phyloP scores from a whole-genome alignment of 352 stramenopile species.

The Globisporangium okanoganense region DNA sequence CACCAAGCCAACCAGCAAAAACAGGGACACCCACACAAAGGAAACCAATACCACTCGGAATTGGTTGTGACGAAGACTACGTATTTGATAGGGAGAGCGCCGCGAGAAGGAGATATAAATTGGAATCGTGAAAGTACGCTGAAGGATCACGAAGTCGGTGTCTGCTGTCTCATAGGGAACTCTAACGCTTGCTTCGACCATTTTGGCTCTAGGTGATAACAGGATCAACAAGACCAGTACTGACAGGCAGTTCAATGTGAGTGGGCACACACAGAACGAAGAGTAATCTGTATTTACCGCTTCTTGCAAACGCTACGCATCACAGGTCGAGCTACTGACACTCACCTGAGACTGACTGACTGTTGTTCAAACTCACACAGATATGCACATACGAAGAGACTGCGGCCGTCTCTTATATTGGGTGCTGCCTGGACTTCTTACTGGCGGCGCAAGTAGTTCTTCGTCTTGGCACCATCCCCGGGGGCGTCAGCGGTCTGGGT shows the following conservation, averaged over 20 bases:
- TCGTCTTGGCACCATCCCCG: background rate
- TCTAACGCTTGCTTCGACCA: background rate
- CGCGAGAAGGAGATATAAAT: background rate
- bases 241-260: background rate
- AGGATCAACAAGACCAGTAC: background rate
- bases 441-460: slow-evolving; percentile 5
- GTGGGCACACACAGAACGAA: background rate
- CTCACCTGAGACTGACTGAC: background rate
- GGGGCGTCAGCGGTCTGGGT: background rate
- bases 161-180: background rate
- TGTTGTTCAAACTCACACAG: background rate
- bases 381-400: background rate
- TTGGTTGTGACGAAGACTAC: background rate
- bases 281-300: background rate
- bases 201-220: background rate
- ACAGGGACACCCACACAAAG: background rate
- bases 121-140: slow-evolving; percentile 5
- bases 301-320: background rate
- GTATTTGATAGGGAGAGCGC: slow-evolving; percentile 1
- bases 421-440: background rate
- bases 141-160: background rate
- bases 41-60: background rate
- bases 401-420: background rate
- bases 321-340: background rate
- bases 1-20: background rate